phyloP scores from a whole-genome alignment of 139 green algal species.

The Edaphochlamys debaryana region DNA sequence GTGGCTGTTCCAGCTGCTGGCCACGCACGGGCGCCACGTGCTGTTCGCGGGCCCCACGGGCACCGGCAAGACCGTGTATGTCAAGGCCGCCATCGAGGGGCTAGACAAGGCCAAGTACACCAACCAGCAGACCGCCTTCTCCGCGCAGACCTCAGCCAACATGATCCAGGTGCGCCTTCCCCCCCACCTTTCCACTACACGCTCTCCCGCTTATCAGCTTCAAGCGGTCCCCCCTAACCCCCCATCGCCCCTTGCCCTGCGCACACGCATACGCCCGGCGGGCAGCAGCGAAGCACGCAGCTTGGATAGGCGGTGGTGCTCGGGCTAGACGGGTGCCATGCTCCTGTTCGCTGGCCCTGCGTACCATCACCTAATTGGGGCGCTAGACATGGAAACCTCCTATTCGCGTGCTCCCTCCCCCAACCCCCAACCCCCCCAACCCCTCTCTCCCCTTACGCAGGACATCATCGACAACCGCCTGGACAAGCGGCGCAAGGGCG shows the following conservation, averaged over 20 bases:
- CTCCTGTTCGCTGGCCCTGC: background rate
- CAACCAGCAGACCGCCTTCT: conserved; percentile 77
- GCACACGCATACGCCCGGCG: too few species aligned
- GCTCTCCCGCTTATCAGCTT: too few species aligned
- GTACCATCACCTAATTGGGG: too few species aligned
- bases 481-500: conserved; percentile 76
- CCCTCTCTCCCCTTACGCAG: too few species aligned
- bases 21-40: conserved; percentile 60
- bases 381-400: too few species aligned
- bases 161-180: conserved; percentile 47
- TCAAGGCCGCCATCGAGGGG: conserved; percentile 61
- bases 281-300: too few species aligned
- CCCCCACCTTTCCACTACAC: too few species aligned
- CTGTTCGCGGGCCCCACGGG: conserved; percentile 69
- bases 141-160: conserved; percentile 66
- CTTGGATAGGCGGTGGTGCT: too few species aligned
- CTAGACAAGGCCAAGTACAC: conserved; percentile 68
- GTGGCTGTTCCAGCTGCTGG: conserved; percentile 61
- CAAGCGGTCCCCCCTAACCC: too few species aligned
- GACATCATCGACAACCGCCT: conserved; percentile 84
- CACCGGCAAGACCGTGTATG: conserved; percentile 82
- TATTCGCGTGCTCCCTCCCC: conserved; percentile 12
- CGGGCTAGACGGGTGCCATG: too few species aligned
- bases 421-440: too few species aligned
- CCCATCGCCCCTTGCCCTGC: too few species aligned